Conservation (phyloP, 148 eudicot genomes). For the Cornus kousa region DNA sequence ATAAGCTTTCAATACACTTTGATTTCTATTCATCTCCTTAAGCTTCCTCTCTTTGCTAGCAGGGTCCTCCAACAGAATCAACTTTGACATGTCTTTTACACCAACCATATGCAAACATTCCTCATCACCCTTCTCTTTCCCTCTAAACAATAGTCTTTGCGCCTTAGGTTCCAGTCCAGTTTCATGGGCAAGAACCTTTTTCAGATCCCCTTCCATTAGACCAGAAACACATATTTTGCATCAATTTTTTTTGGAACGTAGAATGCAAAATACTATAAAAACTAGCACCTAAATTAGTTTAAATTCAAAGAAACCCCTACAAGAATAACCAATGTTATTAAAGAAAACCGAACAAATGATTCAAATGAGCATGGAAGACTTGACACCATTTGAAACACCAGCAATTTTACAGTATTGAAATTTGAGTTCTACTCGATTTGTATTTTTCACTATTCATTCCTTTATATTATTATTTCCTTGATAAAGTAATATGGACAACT, state of each 20-base stretch:
- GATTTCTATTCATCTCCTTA: constrained; percentile 19
- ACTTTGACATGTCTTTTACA: constrained; percentile 29
- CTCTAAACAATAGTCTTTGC: constrained; percentile 31
- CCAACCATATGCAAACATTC: constrained; percentile 29
- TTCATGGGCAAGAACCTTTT: constrained; percentile 19
- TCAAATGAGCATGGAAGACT: background rate
- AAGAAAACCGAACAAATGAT: background rate
- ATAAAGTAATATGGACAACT: background rate
- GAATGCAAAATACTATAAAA: background rate
- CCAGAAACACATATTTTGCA: background rate
- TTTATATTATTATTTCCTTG: background rate
- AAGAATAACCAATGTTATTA: background rate
- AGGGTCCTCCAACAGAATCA: constrained; percentile 27
- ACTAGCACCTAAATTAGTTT: background rate
- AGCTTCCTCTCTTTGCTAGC: constrained; percentile 28
- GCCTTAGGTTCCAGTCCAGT: constrained; percentile 22
- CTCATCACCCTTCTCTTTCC: constrained; percentile 25
- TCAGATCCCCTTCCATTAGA: constrained; percentile 23
- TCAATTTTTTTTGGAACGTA: background rate
- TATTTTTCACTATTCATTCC: background rate
- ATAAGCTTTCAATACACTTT: background rate
- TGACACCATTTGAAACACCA: background rate
- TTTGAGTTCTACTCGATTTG: background rate
- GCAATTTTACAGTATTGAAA: background rate
- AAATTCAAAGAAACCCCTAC: background rate